phyloP scores from a whole-genome alignment of 495 filamentous ascomycete species.

The Penicillium samsonianum region DNA sequence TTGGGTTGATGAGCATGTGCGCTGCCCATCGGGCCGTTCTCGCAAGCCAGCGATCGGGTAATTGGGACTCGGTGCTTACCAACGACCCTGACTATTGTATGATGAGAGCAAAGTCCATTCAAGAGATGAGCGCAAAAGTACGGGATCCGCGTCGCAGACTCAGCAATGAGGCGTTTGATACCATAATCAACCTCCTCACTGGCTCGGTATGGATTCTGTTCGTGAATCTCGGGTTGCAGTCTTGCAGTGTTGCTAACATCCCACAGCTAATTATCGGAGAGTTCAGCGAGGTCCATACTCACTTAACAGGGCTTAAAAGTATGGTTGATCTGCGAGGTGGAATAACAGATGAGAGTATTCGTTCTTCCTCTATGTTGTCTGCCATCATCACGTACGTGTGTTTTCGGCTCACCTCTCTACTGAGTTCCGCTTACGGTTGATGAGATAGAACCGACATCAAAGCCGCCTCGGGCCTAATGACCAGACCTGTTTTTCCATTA shows the following conservation, averaged over 20 bases:
- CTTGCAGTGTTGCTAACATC: constrained; percentile 10
- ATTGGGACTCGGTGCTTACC: constrained; percentile 8
- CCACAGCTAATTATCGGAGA: constrained; percentile 35
- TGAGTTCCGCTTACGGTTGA: constrained; percentile 2
- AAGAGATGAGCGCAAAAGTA: constrained; percentile 38
- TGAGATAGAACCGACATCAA: constrained; percentile 35
- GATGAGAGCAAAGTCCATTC: constrained; percentile 38
- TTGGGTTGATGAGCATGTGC: constrained; percentile 40
- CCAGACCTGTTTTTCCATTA: constrained; percentile 41
- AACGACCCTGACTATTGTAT: constrained; percentile 39
- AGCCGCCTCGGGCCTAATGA: constrained; percentile 36
- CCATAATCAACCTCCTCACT: constrained; percentile 39
- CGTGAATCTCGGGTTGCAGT: not conserved
- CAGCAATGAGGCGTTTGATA: constrained; percentile 38
- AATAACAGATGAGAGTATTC: constrained; percentile 31
- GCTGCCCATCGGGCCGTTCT: constrained; percentile 39
- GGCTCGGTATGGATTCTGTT: constrained; percentile 29
- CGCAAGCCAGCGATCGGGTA: constrained; percentile 21
- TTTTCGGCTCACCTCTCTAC: not conserved
- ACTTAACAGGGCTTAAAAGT: constrained; percentile 34
- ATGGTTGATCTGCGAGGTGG: constrained; percentile 43
- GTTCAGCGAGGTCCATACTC: constrained; percentile 38
- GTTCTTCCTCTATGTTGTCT: constrained; percentile 28
- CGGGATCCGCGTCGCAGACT: constrained; percentile 28
- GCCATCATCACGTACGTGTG: constrained; percentile 35